phyloP scores from a whole-genome alignment of 768 basidiomycete species.

The Dacryopinax spathularia region DNA sequence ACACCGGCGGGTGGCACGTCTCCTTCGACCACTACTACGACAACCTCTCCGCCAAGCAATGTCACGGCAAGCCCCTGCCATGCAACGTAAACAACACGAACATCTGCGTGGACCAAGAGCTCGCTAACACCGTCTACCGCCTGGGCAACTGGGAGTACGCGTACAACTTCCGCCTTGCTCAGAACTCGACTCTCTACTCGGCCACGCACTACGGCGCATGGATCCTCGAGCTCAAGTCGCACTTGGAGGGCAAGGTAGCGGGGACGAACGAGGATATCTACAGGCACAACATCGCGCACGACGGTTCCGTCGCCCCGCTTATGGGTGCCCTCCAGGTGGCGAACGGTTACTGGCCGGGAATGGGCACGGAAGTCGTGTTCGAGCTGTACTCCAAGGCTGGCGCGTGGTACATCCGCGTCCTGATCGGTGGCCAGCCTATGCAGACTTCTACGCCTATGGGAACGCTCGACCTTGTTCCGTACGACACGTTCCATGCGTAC shows the following conservation, averaged over 20 bases:
- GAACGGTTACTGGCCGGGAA: conserved; percentile 17
- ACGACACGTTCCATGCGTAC: background rate
- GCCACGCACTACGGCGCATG: conserved; percentile 15
- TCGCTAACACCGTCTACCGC: conserved; percentile 11
- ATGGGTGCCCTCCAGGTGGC: conserved; percentile 17
- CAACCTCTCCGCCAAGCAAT: conserved; percentile 18
- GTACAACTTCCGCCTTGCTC: conserved; percentile 13
- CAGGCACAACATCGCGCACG: conserved; percentile 18
- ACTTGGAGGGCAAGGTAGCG: conserved; percentile 9
- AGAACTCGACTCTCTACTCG: conserved; percentile 14
- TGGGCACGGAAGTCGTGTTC: conserved; percentile 19
- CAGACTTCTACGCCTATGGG: conserved; percentile 18
- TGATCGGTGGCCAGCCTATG: conserved; percentile 15
- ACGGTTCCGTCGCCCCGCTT: conserved; percentile 16
- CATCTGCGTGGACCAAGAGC: conserved; percentile 13
- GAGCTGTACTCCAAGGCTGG: conserved; percentile 14
- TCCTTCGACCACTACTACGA: conserved; percentile 19
- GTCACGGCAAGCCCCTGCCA: conserved; percentile 15
- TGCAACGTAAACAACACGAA: conserved; percentile 15
- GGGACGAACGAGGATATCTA: conserved; percentile 5
- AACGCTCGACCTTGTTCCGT: conserved; percentile 11
- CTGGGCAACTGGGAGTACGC: conserved; percentile 17
- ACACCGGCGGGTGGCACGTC: conserved; percentile 16
- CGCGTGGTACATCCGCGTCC: conserved; percentile 13
- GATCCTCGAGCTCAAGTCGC: conserved; percentile 13